These are phyloP conservation scores for Coelastrella sp. DNA, from an alignment of 139 green algal species.

Conservation along the genomic window DNA sequence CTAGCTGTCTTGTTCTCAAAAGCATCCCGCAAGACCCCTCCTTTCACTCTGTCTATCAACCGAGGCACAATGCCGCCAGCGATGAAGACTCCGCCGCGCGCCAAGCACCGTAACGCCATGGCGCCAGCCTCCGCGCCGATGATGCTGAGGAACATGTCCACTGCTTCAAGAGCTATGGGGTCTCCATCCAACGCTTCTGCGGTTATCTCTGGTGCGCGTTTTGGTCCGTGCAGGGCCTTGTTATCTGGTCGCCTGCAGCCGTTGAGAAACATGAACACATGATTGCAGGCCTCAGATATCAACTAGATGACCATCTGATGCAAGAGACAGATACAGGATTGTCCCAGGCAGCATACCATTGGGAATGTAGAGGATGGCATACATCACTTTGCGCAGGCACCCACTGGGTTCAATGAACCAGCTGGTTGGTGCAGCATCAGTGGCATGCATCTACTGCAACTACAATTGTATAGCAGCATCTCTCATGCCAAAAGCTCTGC, in stretches of 20 bases:
- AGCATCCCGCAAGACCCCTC: slow-evolving; percentile 71
- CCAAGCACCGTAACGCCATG: slow-evolving; percentile 87
- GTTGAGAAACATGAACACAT: neutral
- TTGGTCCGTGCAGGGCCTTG: neutral
- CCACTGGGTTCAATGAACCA: too few relatives aligned
- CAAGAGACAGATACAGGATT: too few relatives aligned
- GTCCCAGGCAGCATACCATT: too few relatives aligned
- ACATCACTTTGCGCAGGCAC: too few relatives aligned
- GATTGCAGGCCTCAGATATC: neutral
- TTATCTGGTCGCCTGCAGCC: slow-evolving; percentile 16
- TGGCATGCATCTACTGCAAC: too few relatives aligned
- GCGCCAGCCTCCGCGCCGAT: slow-evolving; percentile 88
- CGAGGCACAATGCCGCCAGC: slow-evolving; percentile 81
- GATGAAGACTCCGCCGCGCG: slow-evolving; percentile 85
- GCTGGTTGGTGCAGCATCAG: too few relatives aligned
- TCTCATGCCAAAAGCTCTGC: too few relatives aligned
- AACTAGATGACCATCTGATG: too few relatives aligned
- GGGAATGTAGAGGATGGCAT: too few relatives aligned
- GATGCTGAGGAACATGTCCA: slow-evolving; percentile 92
- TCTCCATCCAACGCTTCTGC: slow-evolving; percentile 37
- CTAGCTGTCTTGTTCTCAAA: slow-evolving; percentile 70
- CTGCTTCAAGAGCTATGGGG: slow-evolving; percentile 65
- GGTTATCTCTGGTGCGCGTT: slow-evolving; percentile 46
- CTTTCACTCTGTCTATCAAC: slow-evolving; percentile 64
- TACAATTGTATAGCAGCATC: too few relatives aligned